phyloP scores from a whole-genome alignment of 345 rosid species.

The Heritiera littoralis region DNA sequence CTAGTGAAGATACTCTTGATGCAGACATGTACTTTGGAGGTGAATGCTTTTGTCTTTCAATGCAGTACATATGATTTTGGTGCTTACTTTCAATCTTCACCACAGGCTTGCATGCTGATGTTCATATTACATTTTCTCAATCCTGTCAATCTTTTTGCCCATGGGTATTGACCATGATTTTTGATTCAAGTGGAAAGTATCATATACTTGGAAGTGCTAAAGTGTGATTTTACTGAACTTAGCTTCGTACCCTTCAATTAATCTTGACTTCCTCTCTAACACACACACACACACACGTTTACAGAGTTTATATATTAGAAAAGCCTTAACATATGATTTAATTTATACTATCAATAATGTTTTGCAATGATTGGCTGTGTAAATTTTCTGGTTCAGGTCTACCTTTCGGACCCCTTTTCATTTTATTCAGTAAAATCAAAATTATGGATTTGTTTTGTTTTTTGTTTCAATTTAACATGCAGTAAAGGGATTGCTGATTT shows the following conservation, averaged over 20 bases:
- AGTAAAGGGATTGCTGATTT: conserved; percentile 83
- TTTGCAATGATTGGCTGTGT: not conserved
- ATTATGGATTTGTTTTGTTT: conserved; percentile 15
- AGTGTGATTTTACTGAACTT: not conserved
- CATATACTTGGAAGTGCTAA: not conserved
- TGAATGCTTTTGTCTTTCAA: conserved; percentile 40
- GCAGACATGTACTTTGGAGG: conserved; percentile 65
- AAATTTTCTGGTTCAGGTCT: not conserved
- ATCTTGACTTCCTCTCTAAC: not conserved
- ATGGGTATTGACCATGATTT: not conserved
- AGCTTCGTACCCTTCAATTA: not conserved
- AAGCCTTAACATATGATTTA: not conserved
- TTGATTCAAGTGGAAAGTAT: not conserved
- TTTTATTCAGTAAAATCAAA: not conserved
- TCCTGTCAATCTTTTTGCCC: not conserved
- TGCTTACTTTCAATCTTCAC: conserved; percentile 6
- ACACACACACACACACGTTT: too few species aligned
- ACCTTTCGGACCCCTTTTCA: conserved; percentile 7
- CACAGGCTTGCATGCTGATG: not conserved
- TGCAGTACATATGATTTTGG: conserved; percentile 18
- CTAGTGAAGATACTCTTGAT: conserved; percentile 32
- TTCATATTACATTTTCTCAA: not conserved
- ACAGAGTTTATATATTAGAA: not conserved
- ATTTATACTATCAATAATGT: not conserved
- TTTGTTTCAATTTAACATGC: conserved; percentile 33